Evolutionary conservation across 352 stramenopile genomes (phyloP).

Genomic region (Globisporangium megalacanthum): DNA sequence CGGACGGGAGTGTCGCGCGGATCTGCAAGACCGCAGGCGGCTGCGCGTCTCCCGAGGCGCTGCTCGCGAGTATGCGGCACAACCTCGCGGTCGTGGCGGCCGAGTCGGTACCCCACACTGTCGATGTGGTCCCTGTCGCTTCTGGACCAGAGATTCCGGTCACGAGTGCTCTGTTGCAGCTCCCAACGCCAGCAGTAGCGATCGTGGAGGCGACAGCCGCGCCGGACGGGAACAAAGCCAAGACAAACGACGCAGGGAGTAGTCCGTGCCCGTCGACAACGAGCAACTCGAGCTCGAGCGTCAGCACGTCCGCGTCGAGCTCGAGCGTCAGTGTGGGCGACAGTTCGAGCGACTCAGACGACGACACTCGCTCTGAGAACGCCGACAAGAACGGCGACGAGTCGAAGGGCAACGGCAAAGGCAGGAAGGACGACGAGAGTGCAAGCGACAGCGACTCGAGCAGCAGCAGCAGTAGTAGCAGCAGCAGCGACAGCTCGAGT

Average conservation of each 20-base stretch:
- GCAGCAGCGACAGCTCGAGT: conserved; percentile 4
- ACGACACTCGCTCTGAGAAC: conserved; percentile 6
- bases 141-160: background rate
- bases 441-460: conserved; percentile 24
- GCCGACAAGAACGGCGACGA: conserved; percentile 1
- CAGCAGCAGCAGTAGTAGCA: conserved; percentile 19
- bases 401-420: conserved; percentile 7
- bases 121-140: background rate
- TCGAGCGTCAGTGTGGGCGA: conserved; percentile 14
- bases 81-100: background rate
- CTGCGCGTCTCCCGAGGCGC: background rate
- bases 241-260: conserved; percentile 20
- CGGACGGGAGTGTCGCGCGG: conserved; percentile 11
- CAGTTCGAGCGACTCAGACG: conserved; percentile 15
- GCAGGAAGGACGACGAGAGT: conserved; percentile 14
- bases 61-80: conserved; percentile 10
- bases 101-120: too few relatives aligned
- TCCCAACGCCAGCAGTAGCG: conserved; percentile 1
- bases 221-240: background rate
- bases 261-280: conserved; percentile 37
- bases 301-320: conserved; percentile 19
- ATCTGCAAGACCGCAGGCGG: conserved; percentile 13
- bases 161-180: background rate
- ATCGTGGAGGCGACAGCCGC: background rate
- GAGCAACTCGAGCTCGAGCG: conserved; percentile 23